Base-by-base conservation (phyloP, 306 rosid species). In the Arachis stenosperma region DNA sequence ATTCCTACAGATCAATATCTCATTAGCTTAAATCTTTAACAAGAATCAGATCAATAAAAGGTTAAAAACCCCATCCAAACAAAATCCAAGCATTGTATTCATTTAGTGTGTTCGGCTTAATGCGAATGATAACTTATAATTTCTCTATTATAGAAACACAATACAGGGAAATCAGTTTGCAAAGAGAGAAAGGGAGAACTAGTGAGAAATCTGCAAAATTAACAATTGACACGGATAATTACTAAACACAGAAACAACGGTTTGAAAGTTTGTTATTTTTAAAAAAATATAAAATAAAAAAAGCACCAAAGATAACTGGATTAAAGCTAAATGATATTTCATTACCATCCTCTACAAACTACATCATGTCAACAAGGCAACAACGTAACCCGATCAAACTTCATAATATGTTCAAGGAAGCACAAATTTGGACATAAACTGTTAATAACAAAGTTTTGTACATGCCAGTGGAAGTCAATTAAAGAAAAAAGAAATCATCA, bases 1-100 rank as follows among this genome's bases (percentile, higher is more conserved):
- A 94, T 94, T 73, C 99, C 99, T 94, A 69, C 48, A 14, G 68
- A 74, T 14, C 53, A 75, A 44, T 65, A 61, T 77, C 17, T 22
- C 63, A 81, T 57, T 30, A 46, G 76, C 52, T 65, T 70, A 62
- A 6, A 80, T 61, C 46, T 68, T 48, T 37, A 17, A 78, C 22
- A 48, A 59, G 73, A 73, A 76, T 61, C 36, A 75, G 15, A 64
- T 40, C n/a, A 71, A 61, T 6, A 50, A 66, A 9, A 62, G 37
- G 37, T 58, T 33, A 65, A 40, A 54, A 64, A 22, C 70, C 52
- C 7, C 4, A 65, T 50, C 14, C 61, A 37, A 17, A 76, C 55
- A 67, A 69, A 71, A 69, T 54, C 55, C 53, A 75, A 40, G 47
- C 52, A 13, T 17, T 40, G 36, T 33, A 48, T 62, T 7, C 70